Percentiles rank a stretch among this genome's conserved stretches.
Conservation (phyloP, 495 filamentous ascomycete genomes). For the Amniculicola lignicola region DNA sequence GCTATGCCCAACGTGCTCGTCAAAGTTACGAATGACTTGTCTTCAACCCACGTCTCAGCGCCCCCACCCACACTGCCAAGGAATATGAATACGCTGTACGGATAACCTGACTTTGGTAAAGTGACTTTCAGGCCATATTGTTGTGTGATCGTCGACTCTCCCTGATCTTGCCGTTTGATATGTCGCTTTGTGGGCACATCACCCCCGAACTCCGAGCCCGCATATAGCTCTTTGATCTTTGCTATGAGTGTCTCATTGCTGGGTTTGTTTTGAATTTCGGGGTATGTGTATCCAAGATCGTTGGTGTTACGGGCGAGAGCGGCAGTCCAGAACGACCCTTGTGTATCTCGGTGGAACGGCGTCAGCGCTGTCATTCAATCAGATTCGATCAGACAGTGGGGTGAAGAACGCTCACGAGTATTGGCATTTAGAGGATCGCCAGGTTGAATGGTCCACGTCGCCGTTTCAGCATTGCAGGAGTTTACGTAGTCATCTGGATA, state of each 20-base stretch:
- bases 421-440: not conserved
- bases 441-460: constrained; percentile 10
- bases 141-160: not conserved
- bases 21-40: not conserved
- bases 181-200: constrained; percentile 40
- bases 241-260: constrained; percentile 9
- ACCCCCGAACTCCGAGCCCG: not conserved
- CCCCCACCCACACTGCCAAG: not conserved
- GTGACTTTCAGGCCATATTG: constrained; percentile 58
- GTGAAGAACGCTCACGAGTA: not conserved
- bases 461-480: not conserved
- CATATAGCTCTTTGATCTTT: constrained; percentile 6
- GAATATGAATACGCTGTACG: not conserved
- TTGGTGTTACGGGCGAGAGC: constrained; percentile 31
- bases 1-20: not conserved
- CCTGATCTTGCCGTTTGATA: not conserved
- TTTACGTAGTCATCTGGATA: constrained; percentile 12
- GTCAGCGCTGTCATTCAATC: constrained; percentile 7
- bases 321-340: constrained; percentile 34
- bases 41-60: not conserved
- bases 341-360: constrained; percentile 41
- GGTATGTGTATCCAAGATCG: constrained; percentile 49
- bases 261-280: constrained; percentile 44
- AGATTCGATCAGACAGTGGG: not conserved
- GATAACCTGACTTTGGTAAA: constrained; percentile 50